Evolutionary conservation across 306 rosid species (phyloP), one percentile per base, ranked within the genome.

Genomic region (Phaseolus lunatus): DNA sequence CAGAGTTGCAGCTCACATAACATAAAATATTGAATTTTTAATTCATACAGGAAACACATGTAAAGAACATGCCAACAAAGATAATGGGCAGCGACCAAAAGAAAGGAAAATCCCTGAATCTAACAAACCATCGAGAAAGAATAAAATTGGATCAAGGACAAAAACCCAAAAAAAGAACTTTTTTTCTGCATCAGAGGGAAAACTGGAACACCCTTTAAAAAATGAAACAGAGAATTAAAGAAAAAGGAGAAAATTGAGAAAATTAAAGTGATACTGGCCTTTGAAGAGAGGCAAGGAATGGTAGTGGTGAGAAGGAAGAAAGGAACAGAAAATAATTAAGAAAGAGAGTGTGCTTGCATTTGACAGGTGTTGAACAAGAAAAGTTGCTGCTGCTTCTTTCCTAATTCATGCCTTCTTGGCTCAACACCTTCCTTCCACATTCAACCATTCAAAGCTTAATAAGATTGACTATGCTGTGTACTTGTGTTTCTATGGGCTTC

Each of bases 241-340:
- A 43, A 78, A 50, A 19, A 47, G 1, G 19, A 59, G 7, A 57
- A 24, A 75, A 58, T 43, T 15, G 37, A 78, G 33, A 72, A 48
- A 62, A 58, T 59, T 22, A 29, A 75, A 58, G 47, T 75, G 75
- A 65, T 19, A 73, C 87, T 77, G 45, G 27, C 88, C 94, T 83
- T 50, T 7, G 76, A 78, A 70, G 80, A 72, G 67, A 66, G 72
- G 29, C 61, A 73, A 73, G 59, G 63, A 59, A 54, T 31, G 16
- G 3, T 8, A 48, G 14, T 5, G 71, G 9, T 22, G 84, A 86
- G 80, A 63, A 80, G 68, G 70, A 77, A 43, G 70, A 62, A 70
- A 74, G 59, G 13, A 80, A 72, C 29, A 47, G 72, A 53, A 52
- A 71, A 63, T 27, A 80, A 54, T 26, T 39, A 67, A 64, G 45